Evolutionary conservation across 345 rosid genomes (phyloP).

Genomic region (Eucalyptus coolabah): DNA sequence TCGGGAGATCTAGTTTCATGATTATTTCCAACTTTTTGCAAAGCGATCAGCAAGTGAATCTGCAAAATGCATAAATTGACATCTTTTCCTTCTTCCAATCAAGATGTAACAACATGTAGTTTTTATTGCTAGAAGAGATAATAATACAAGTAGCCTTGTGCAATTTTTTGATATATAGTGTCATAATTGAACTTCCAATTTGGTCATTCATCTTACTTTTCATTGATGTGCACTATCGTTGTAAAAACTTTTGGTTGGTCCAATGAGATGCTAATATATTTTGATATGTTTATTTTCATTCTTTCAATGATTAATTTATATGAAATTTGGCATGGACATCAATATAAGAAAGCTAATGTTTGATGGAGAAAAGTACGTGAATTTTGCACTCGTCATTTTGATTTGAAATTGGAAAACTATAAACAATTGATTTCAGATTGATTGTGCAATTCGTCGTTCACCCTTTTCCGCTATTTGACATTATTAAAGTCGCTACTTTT

Average conservation of each 20-base stretch:
- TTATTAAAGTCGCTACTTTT: too few species aligned
- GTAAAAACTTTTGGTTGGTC: neutral
- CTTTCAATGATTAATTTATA: neutral
- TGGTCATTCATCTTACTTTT: too few species aligned
- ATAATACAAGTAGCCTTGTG: accelerated
- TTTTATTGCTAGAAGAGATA: neutral
- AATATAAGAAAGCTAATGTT: neutral
- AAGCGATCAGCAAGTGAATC: neutral
- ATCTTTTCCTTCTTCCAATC: neutral
- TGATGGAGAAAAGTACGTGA: neutral
- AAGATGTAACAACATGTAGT: neutral
- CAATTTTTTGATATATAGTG: neutral
- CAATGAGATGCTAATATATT: neutral
- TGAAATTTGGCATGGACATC: neutral
- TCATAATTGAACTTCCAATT: neutral
- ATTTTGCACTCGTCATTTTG: neutral
- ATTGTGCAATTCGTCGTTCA: too few species aligned
- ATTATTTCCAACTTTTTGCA: neutral
- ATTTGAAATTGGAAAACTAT: neutral
- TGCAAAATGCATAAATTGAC: neutral
- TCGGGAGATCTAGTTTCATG: neutral
- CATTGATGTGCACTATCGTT: neutral
- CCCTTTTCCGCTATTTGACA: too few species aligned
- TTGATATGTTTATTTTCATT: neutral
- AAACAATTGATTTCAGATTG: too few species aligned